Conservation (phyloP, 108 stramenopile genomes). For the Nitzschia inconspicua region DNA sequence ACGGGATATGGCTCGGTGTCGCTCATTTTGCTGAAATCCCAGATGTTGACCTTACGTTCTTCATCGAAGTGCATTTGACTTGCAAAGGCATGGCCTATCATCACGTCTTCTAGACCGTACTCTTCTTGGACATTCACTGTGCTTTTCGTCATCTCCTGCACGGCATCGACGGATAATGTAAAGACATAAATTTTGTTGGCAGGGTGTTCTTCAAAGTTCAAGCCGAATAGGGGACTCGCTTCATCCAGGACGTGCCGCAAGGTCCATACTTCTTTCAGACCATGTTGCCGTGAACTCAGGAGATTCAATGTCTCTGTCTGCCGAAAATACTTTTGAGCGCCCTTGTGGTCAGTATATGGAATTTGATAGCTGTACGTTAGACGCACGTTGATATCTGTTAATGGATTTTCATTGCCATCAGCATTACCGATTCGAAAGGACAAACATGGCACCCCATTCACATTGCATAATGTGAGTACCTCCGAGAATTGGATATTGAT, state of each 20-base stretch:
- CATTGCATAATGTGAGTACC: slow-evolving; percentile 21
- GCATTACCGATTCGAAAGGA: slow-evolving; percentile 23
- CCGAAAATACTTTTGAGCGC: slow-evolving; percentile 11
- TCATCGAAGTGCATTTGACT: background rate
- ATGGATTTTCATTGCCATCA: slow-evolving; percentile 19
- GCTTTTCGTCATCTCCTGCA: slow-evolving; percentile 26
- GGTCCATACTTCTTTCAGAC: slow-evolving; percentile 12
- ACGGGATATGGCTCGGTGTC: slow-evolving; percentile 21
- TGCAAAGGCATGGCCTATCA: slow-evolving; percentile 21
- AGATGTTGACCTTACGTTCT: background rate
- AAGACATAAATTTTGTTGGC: slow-evolving; percentile 20
- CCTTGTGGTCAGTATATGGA: slow-evolving; percentile 18
- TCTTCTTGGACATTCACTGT: slow-evolving; percentile 13
- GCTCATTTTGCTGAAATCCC: slow-evolving; percentile 9
- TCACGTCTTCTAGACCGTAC: slow-evolving; percentile 10
- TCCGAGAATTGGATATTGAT: slow-evolving; percentile 22
- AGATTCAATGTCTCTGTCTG: slow-evolving; percentile 17
- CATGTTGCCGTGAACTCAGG: slow-evolving; percentile 11
- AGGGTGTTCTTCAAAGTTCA: slow-evolving; percentile 23
- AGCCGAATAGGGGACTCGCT: slow-evolving; percentile 24
- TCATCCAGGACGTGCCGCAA: slow-evolving; percentile 24
- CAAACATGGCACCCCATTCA: slow-evolving; percentile 23
- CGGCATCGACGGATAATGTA: slow-evolving; percentile 20
- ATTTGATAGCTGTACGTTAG: slow-evolving; percentile 21
- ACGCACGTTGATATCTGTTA: slow-evolving; percentile 27